Base-by-base conservation (phyloP, 2,329 filamentous ascomycete species). In the Bipolaris cookei region DNA sequence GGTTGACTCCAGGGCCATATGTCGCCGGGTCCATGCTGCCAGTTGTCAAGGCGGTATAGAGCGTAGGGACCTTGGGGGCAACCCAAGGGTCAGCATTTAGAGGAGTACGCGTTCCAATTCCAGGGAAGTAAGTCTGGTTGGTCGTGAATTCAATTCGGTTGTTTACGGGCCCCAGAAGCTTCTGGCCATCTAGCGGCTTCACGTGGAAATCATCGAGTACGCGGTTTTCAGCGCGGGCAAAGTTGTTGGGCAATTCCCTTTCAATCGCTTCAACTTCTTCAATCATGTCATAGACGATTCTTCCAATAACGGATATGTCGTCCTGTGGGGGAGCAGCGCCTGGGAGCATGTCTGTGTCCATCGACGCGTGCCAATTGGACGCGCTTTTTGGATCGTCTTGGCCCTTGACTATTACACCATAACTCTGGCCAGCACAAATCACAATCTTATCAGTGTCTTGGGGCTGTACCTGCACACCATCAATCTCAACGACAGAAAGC, bases 1-100 rank as follows among this genome's bases (percentile, higher is more conserved):
- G 70, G 14, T 75, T 68, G 8, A 70, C 66, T 28, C 55, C 55
- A 4, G 55, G 51, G n/a, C 55, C 55, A 18, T 58, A 58, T 4
- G 74, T 75, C 0, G 73, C 71, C 42, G 80, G 80, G 3, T 79
- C 77, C 1, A 80, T 81, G 13, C 77, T 70, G 13, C 79, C 77
- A 38, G 84, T 83, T 6, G 85, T 85, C 13, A 95, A 78, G 1
- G 84, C 91, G 0, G 89, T 91, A 79, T 91, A 95, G 0, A 96
- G 81, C 0, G 88, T 86, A 0, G 92, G 92, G 0, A 95, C 90
- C 70, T 90, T 89, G 34, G 90, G 90, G 0, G 78, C 58, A 0
- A 83, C 82, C 75, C 92, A 96, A 14, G 90, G 89, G 64, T 89
- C 84, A 70, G 87, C 84, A 76, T 90, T 70, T 8, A 73, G 44